These are phyloP conservation scores for Talaromyces adpressus DNA, from an alignment of 495 filamentous ascomycete species.

Conservation along the genomic window DNA sequence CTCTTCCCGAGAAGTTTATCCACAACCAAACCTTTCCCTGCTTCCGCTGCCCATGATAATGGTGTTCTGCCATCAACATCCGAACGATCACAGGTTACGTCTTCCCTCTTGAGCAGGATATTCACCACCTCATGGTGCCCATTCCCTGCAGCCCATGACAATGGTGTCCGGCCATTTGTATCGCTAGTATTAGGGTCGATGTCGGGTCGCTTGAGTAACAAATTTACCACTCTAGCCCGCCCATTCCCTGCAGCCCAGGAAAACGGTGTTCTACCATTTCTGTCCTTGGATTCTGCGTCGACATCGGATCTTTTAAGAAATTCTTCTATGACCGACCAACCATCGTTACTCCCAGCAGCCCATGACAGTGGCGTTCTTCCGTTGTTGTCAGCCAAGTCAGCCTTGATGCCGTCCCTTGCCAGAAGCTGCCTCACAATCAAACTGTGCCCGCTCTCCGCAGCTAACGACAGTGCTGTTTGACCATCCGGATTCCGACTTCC, in stretches of 20 bases:
- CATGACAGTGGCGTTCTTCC: background rate
- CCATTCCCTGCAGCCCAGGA: conserved; percentile 18
- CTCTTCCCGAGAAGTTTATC: conserved; percentile 10
- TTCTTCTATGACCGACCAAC: background rate
- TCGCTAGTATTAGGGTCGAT: conserved; percentile 13
- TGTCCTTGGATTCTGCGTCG: conserved; percentile 13
- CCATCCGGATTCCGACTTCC: conserved; percentile 7
- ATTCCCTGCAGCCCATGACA: conserved; percentile 14
- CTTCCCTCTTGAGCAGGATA: conserved; percentile 11
- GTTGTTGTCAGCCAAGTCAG: conserved; percentile 13
- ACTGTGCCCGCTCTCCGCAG: conserved; percentile 13
- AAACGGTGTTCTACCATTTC: background rate
- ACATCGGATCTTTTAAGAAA: conserved; percentile 9
- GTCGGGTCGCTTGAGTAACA: conserved; percentile 19
- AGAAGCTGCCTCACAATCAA: conserved; percentile 11
- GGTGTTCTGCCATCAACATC: conserved; percentile 15
- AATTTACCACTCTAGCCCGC: conserved; percentile 23
- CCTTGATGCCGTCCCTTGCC: conserved; percentile 7
- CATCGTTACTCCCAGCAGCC: conserved; percentile 23
- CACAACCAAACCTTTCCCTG: conserved; percentile 14
- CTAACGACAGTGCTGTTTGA: conserved; percentile 14
- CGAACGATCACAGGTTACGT: conserved; percentile 11
- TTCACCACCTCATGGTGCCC: conserved; percentile 16
- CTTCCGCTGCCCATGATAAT: conserved; percentile 17
- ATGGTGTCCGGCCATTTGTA: conserved; percentile 12